These are phyloP conservation scores for Scleroderma citrinum DNA, from an alignment of 768 basidiomycete species.

Conservation along the genomic window DNA sequence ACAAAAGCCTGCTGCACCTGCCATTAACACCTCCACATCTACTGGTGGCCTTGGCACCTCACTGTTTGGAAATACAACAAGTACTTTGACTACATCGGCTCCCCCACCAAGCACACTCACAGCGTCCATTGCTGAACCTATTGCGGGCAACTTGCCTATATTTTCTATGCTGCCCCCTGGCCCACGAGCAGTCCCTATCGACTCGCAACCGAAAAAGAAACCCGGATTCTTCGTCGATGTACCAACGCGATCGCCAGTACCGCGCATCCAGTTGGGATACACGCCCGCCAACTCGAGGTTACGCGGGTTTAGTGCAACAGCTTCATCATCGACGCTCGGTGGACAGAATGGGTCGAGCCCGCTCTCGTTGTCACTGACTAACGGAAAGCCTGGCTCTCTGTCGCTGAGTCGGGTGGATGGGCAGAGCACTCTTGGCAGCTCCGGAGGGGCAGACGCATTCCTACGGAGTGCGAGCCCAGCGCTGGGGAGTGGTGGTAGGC, in stretches of 20 bases:
- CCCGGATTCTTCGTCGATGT: slow-evolving; percentile 71
- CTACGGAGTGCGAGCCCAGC: slow-evolving; percentile 53
- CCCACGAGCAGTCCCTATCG: slow-evolving; percentile 56
- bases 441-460: slow-evolving; percentile 49
- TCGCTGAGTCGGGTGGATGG: slow-evolving; percentile 46
- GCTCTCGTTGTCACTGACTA: slow-evolving; percentile 42
- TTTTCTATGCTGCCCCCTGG: slow-evolving; percentile 72
- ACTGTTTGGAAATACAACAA: slow-evolving; percentile 36
- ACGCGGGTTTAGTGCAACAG: slow-evolving; percentile 56
- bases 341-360: slow-evolving; percentile 30
- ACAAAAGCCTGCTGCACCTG: slow-evolving; percentile 44
- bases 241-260: slow-evolving; percentile 64
- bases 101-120: slow-evolving; percentile 50
- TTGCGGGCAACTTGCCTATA: slow-evolving; percentile 64
- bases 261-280: slow-evolving; percentile 60
- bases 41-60: slow-evolving; percentile 31
- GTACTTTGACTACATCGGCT: slow-evolving; percentile 35
- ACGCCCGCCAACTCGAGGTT: slow-evolving; percentile 58
- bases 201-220: slow-evolving; percentile 68
- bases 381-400: slow-evolving; percentile 52
- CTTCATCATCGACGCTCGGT: slow-evolving; percentile 32
- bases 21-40: slow-evolving; percentile 40
- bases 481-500: slow-evolving; percentile 61
- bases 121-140: slow-evolving; percentile 85
- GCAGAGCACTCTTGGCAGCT: slow-evolving; percentile 30